Percentiles rank a stretch among this genome's conserved stretches.
Conservation (phyloP, 2,329 filamentous ascomycete genomes). For the Exserohilum rostratum region DNA sequence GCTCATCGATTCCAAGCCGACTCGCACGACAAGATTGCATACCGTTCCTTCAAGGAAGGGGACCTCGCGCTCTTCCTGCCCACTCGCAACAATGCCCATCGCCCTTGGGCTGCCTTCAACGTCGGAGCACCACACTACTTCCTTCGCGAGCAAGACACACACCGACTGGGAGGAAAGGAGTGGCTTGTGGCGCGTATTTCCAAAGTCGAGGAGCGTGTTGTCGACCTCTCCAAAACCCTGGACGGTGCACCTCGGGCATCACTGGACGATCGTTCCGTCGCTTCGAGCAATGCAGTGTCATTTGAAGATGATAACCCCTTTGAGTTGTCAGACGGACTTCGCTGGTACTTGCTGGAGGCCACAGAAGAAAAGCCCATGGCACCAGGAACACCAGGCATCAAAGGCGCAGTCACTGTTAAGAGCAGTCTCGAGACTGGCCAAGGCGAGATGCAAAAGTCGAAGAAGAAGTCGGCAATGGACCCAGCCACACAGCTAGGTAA, state of each 20-base stretch:
- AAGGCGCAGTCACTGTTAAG: constrained; percentile 86
- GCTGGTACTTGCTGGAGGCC: constrained; percentile 96
- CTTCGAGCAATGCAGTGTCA: constrained; percentile 60
- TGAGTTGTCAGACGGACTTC: constrained; percentile 88
- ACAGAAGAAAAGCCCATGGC: constrained; percentile 87
- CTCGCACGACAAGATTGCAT: constrained; percentile 94
- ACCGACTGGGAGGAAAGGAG: constrained; percentile 82
- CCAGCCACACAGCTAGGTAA: constrained; percentile 67
- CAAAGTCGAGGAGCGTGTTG: constrained; percentile 88
- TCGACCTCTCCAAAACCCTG: constrained; percentile 84
- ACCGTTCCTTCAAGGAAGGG: constrained; percentile 93
- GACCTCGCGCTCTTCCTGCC: constrained; percentile 93
- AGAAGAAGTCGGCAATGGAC: constrained; percentile 52
- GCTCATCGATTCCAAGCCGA: constrained; percentile 81
- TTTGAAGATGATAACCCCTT: constrained; percentile 95
- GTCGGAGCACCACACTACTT: constrained; percentile 98
- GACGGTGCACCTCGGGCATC: constrained; percentile 54
- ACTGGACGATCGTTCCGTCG: constrained; percentile 53
- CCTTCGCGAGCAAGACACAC: constrained; percentile 86
- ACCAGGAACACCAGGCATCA: constrained; percentile 85
- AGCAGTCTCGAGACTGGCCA: constrained; percentile 85
- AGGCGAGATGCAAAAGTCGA: constrained; percentile 63
- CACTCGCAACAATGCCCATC: constrained; percentile 89
- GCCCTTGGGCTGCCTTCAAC: constrained; percentile 98
- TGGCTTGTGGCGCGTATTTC: constrained; percentile 96